These are phyloP conservation scores for Xylaria acuta DNA, from an alignment of 495 filamentous ascomycete genomes.

Conservation along the genomic window DNA sequence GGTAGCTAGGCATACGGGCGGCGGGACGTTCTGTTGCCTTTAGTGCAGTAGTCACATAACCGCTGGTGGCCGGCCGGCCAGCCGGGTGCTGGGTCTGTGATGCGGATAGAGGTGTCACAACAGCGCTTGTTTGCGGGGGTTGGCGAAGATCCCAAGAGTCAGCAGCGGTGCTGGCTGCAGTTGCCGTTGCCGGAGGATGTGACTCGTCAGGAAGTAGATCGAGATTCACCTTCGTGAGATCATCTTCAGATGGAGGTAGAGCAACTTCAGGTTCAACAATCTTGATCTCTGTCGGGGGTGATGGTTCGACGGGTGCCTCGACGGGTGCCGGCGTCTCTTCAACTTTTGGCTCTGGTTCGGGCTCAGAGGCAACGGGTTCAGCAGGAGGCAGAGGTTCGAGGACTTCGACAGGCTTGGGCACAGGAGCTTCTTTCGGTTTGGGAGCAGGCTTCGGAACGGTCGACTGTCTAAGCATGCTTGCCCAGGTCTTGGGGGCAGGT, in stretches of 20 bases:
- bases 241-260: conserved; percentile 74
- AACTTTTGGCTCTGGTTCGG: conserved; percentile 42
- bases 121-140: conserved; percentile 49
- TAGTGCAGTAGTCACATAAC: conserved; percentile 74
- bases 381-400: conserved; percentile 47
- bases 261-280: conserved; percentile 59
- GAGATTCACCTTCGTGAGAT: conserved; percentile 89
- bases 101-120: conserved; percentile 60
- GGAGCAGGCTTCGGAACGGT: conserved; percentile 51
- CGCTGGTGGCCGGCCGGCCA: conserved; percentile 63
- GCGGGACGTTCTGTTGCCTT: conserved; percentile 70
- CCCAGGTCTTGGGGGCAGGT: conserved; percentile 59
- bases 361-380: conserved; percentile 42
- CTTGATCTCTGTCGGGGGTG: conserved; percentile 39
- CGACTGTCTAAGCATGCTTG: conserved; percentile 60
- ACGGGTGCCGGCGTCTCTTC: conserved; percentile 41
- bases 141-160: conserved; percentile 79
- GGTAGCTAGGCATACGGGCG: conserved; percentile 73
- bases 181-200: conserved; percentile 73
- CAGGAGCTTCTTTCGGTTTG: conserved; percentile 53
- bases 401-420: conserved; percentile 47
- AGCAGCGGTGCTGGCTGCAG: conserved; percentile 87
- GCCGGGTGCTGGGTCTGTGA: conserved; percentile 63
- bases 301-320: conserved; percentile 32
- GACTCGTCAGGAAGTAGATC: conserved; percentile 86